Evolutionary conservation across 1,139 yeast species (phyloP).

Genomic region (Magnusiomyces suaveolens): DNA sequence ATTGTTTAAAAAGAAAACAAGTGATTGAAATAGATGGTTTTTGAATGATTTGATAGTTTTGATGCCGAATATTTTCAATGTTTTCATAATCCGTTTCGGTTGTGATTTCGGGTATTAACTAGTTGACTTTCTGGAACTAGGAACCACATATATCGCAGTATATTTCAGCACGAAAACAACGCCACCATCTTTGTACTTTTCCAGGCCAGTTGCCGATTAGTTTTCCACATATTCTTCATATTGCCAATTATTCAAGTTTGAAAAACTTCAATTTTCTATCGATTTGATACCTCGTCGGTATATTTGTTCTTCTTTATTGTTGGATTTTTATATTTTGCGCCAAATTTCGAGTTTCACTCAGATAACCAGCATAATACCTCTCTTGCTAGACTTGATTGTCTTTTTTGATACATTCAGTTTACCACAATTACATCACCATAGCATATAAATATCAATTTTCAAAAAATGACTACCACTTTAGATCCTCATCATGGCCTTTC

Average conservation of each 20-base stretch:
- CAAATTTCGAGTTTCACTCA: too few relatives aligned
- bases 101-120: neutral
- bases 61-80: neutral
- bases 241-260: neutral
- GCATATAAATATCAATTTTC: too few relatives aligned
- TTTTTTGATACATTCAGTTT: too few relatives aligned
- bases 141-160: neutral
- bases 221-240: neutral
- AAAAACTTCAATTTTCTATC: neutral
- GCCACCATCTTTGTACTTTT: neutral
- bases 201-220: neutral
- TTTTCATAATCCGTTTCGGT: neutral
- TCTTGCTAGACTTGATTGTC: too few relatives aligned
- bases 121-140: neutral
- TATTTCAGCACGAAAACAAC: neutral
- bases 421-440: too few relatives aligned
- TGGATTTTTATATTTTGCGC: too few relatives aligned
- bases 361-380: too few relatives aligned
- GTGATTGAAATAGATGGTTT: too few relatives aligned
- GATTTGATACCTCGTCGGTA: too few relatives aligned
- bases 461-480: conserved; percentile 16
- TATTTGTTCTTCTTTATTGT: too few relatives aligned
- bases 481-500: conserved; percentile 14
- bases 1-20: too few relatives aligned
- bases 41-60: too few relatives aligned